Evolutionary conservation across 805 yeast species (phyloP).

Genomic region (Sugiyamaella boreocaroliniensis): DNA sequence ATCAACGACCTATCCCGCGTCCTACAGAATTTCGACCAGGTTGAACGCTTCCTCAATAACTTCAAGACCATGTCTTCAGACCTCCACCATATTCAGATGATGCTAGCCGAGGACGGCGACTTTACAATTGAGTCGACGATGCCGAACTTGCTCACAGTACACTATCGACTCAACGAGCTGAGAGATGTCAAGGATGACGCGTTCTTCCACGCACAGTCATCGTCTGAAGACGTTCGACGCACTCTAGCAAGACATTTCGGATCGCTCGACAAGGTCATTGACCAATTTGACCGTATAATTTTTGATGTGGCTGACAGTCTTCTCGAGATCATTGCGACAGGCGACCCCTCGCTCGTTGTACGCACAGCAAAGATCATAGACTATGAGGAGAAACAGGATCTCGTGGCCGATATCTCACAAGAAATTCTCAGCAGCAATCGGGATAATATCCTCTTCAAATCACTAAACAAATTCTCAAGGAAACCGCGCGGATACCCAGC

Average conservation of each 20-base stretch:
- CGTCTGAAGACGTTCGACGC: slow-evolving; percentile 59
- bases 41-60: slow-evolving; percentile 55
- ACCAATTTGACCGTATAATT: slow-evolving; percentile 54
- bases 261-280: slow-evolving; percentile 43
- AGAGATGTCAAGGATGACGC: slow-evolving; percentile 77
- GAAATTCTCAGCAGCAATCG: background rate
- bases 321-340: slow-evolving; percentile 63
- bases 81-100: slow-evolving; percentile 42
- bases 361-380: slow-evolving; percentile 73
- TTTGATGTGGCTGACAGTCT: slow-evolving; percentile 61
- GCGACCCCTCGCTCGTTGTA: slow-evolving; percentile 59
- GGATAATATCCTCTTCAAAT: background rate
- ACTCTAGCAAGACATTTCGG: slow-evolving; percentile 53
- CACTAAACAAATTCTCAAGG: slow-evolving; percentile 15
- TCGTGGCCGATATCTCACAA: slow-evolving; percentile 37
- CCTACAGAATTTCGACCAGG: slow-evolving; percentile 66
- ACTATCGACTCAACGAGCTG: slow-evolving; percentile 60
- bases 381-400: slow-evolving; percentile 72
- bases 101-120: slow-evolving; percentile 47
- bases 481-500: slow-evolving; percentile 53
- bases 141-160: slow-evolving; percentile 57
- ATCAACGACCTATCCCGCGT: slow-evolving; percentile 61
- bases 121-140: slow-evolving; percentile 39
- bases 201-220: slow-evolving; percentile 43
- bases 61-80: slow-evolving; percentile 51